A percentile compares a stretch with the other conserved stretches of the same genome.
Conservation (phyloP, 2,329 filamentous ascomycete genomes). For the Amylocarpus encephaloides region DNA sequence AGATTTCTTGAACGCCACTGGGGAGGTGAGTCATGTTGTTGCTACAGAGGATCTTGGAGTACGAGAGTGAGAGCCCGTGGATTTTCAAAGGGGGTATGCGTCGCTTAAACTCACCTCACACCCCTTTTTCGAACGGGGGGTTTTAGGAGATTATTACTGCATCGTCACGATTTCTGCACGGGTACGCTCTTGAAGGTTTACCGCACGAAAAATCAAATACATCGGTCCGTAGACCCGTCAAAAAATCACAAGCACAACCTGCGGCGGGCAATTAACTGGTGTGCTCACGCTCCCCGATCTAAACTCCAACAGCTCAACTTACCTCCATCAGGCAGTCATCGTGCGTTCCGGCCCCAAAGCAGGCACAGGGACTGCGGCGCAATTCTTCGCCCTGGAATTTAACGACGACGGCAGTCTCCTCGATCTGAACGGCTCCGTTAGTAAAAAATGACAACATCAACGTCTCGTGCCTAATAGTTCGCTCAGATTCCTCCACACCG, state of each 20-base stretch:
- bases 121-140: too few species aligned
- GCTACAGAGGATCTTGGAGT: constrained; percentile 19
- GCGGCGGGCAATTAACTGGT: constrained; percentile 19
- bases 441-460: constrained; percentile 8
- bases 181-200: constrained; percentile 22
- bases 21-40: constrained; percentile 12
- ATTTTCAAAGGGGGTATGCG: constrained; percentile 17
- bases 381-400: constrained; percentile 16
- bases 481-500: constrained; percentile 1
- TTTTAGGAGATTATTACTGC: constrained; percentile 19
- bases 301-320: constrained; percentile 8
- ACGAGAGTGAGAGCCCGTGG: constrained; percentile 21
- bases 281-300: constrained; percentile 18
- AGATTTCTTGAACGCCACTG: constrained; percentile 21
- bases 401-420: constrained; percentile 15
- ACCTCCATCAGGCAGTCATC: constrained; percentile 22
- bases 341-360: constrained; percentile 16
- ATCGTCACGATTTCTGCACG: constrained; percentile 22
- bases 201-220: constrained; percentile 8
- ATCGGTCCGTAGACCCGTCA: constrained; percentile 21
- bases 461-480: constrained; percentile 3
- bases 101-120: background rate
- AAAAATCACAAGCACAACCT: constrained; percentile 23
- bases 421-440: constrained; percentile 12
- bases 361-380: constrained; percentile 16